Base-by-base conservation (phyloP, 2,329 filamentous ascomycete genomes). In the Sphaerostilbella broomeana region DNA sequence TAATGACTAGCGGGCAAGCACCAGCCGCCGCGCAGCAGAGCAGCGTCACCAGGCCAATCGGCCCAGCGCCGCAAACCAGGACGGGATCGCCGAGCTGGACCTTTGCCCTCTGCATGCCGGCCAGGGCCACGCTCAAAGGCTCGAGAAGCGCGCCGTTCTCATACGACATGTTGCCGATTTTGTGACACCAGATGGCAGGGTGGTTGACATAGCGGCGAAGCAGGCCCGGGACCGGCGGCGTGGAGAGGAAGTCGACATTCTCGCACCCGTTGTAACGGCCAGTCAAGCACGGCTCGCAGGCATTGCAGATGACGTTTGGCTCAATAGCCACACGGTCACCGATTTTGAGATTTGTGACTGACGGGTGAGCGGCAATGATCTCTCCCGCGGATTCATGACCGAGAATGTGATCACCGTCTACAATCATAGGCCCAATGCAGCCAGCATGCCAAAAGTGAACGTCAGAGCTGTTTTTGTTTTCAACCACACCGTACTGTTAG, bases 371-470 rank as follows among this genome's bases (percentile, higher is more conserved):
- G 12, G 88, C 84, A 50, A 95, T 75, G 44, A 95, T 65, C 55
- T 83, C 81, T 47, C 89, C 90, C 4, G 88, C 84, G 28, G 87
- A 92, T 68, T 97, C 90, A 70, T 97, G 90, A 50, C 90, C 90
- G 15, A 97, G 80, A 56, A 95, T 88, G 63, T 95, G 90, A 56
- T 89, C 83, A 56, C 76, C 84, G 51, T 76, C 75, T 33, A 97
- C 90, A 47, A 95, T 82, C 89, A 95, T 95, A 51, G 89, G 89
- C 19, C 90, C 90, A 59, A 97, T 97, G 68, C 85, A 86, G 50
- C 90, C 90, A 35, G 84, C 84, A 60, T 94, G 86, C 90, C 90
- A 97, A 71, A 97, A 97, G 68, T 97, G 90, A 41, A 97, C 82
- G 63, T 95, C 89, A 45, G 86, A 94, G 42, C 86, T 90, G 12